Evolutionary conservation across 805 yeast genomes (phyloP), one percentile per base, ranked within the genome.

Genomic region (Zygosaccharomyces bailii): DNA sequence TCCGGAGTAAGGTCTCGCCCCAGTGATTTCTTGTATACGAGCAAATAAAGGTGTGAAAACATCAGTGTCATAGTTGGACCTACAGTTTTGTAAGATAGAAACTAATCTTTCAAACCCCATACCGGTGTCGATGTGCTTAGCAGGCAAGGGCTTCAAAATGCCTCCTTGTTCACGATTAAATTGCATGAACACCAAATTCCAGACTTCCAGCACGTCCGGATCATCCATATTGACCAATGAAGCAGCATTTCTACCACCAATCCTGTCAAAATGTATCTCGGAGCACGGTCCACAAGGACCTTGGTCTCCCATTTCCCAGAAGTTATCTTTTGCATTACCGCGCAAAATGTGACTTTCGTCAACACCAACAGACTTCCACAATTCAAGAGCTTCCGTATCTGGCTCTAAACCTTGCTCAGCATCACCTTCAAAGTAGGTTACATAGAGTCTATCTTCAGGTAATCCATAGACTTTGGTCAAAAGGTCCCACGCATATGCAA

Each of bases 261-360:
- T 89, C 71, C 99, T 82, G 69, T 93, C 99, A 67, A 88, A 93
- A 69, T 93, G 99, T 56, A 93, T 78, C 70, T 93, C 99, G 18
- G 96, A 85, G 72, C 99, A 95, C 42, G 99, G 99, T 51, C 99
- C 99, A 74, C 99, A 93, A 39, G 99, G 99, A 55, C 99, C 99
- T 73, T 91, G 98, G 63, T 95, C 99, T 59, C 99, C 99, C 99
- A 93, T 93, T 74, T 93, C 99, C 99, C 99, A 93, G 70, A 93
- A 93, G 71, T 93, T 93, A 67, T 93, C 99, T 62, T 81, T 73
- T 43, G 82, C 86, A 55, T 82, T 72, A 46, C 99, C 99, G 16
- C 96, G 96, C 54, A 93, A 73, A 56, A 93, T 91, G 65, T 89
- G 98, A 64, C 83, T 90, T 55, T 87, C 96, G 25, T 82, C 76